Evolutionary conservation across 2,329 filamentous ascomycete genomes (phyloP), one percentile per base, ranked within the genome.

Genomic region (Penicillium sp.): DNA sequence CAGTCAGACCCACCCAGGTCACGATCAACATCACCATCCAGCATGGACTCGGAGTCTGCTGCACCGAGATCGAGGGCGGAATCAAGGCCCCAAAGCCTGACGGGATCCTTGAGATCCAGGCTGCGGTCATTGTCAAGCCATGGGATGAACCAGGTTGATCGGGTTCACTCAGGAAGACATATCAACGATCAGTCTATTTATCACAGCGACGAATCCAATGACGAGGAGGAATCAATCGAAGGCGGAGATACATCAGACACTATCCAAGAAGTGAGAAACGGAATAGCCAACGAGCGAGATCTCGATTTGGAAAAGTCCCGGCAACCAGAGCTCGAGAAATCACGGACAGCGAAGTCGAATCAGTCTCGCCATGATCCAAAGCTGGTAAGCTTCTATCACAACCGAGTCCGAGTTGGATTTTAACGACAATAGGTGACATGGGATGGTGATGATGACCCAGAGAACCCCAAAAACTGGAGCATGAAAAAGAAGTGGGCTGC

Each of bases 401-500:
- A 14, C 22, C 8, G 8, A 24, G 10, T 45, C 24, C 16, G 18
- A 24, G 14, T 24, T 31, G 31, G 10, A 8, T 47, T 45, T 45
- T 39, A 52, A 45, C 8, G 14, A 6, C 8, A 34, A 8, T 36
- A 77, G 75, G 69, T 77, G 6, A 70, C 63, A 9, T 80, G 84
- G 83, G 73, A 79, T 34, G 81, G 81, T 0, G 79, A 81, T 4
- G 75, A 84, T 48, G 77, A 79, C 50, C 73, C 74, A 0, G 68
- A 70, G 5, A 77, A 79, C 46, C 76, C 77, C 1, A 73, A 75
- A 52, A 84, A 85, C 68, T 88, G 85, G 84, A 55, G 75, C 0
- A 72, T 70, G 29, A 71, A 68, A 31, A 80, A 77, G 65, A 87
- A 86, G 68, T 87, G 84, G 85, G 70, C 72, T 1, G 79, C 79